A percentile compares a stretch with the other conserved stretches of the same genome.
These are phyloP conservation scores for Pythium aquatile DNA, from an alignment of 352 stramenopile genomes.

Conservation along the genomic window DNA sequence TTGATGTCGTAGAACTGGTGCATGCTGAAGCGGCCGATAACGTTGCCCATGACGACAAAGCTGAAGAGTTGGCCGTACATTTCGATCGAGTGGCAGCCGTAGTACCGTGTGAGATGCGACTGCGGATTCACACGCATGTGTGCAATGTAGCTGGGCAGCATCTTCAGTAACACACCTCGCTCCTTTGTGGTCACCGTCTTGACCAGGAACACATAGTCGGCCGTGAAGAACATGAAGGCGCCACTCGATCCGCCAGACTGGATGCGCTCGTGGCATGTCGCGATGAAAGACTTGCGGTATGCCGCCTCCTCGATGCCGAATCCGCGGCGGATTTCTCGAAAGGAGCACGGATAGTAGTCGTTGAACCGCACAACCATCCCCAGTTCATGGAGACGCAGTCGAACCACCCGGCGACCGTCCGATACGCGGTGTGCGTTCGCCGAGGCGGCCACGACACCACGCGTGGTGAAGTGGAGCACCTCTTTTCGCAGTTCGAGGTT, in stretches of 20 bases:
- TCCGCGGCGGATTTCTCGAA: constrained; percentile 75
- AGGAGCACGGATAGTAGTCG: constrained; percentile 41
- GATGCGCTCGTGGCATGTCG: constrained; percentile 83
- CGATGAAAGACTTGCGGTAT: constrained; percentile 78
- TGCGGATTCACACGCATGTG: constrained; percentile 81
- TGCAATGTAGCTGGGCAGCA: constrained; percentile 79
- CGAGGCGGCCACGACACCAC: constrained; percentile 77
- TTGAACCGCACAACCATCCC: constrained; percentile 77
- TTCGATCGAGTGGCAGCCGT: constrained; percentile 86
- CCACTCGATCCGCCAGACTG: constrained; percentile 81
- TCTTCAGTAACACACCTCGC: constrained; percentile 71
- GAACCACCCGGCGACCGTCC: constrained; percentile 51
- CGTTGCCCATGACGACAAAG: constrained; percentile 92
- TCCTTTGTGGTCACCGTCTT: constrained; percentile 85
- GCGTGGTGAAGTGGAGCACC: constrained; percentile 87
- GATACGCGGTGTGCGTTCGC: constrained; percentile 57
- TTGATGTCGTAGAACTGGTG: constrained; percentile 92
- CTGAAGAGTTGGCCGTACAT: constrained; percentile 89
- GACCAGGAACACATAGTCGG: constrained; percentile 85
- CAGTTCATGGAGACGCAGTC: constrained; percentile 75
- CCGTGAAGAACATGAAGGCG: constrained; percentile 91
- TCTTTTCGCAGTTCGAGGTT: constrained; percentile 86
- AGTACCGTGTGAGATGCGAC: constrained; percentile 87
- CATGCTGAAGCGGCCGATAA: constrained; percentile 79
- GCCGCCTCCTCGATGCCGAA: constrained; percentile 74